A percentile compares a stretch with the other conserved stretches of the same genome.
These are phyloP conservation scores for Collybia sordida DNA, from an alignment of 768 basidiomycete species.

Conservation along the genomic window DNA sequence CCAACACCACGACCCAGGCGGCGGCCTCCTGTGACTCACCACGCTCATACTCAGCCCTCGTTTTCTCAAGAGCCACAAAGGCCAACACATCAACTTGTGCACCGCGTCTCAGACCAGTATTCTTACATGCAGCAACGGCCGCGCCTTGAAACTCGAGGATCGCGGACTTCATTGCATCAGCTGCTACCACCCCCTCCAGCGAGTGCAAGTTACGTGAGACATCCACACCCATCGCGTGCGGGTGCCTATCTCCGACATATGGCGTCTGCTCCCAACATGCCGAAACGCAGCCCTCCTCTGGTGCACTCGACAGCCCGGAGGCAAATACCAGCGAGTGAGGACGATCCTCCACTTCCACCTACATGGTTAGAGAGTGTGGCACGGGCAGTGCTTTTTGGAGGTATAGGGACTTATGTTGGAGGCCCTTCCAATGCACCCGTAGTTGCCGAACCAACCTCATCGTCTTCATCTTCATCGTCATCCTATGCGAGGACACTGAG, in stretches of 20 bases:
- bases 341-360: constrained; percentile 56
- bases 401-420: constrained; percentile 44
- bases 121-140: constrained; percentile 7
- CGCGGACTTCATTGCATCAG: constrained; percentile 22
- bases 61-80: constrained; percentile 5
- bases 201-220: constrained; percentile 24
- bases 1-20: constrained; percentile 21
- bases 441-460: not conserved
- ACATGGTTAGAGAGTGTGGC: constrained; percentile 77
- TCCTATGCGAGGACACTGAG: constrained; percentile 22
- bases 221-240: constrained; percentile 52
- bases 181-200: constrained; percentile 20
- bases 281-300: constrained; percentile 32
- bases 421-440: constrained; percentile 27
- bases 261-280: constrained; percentile 52
- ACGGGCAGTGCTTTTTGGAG: constrained; percentile 59
- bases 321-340: constrained; percentile 31
- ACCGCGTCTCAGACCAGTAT: constrained; percentile 12
- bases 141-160: constrained; percentile 8
- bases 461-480: not conserved
- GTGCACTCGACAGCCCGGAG: constrained; percentile 11
- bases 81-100: constrained; percentile 8
- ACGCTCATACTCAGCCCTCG: constrained; percentile 8
- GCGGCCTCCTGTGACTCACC: constrained; percentile 3
- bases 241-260: constrained; percentile 75